phyloP scores from a whole-genome alignment of 2,329 filamentous ascomycete genomes.

The Trichophyton benhamiae region DNA sequence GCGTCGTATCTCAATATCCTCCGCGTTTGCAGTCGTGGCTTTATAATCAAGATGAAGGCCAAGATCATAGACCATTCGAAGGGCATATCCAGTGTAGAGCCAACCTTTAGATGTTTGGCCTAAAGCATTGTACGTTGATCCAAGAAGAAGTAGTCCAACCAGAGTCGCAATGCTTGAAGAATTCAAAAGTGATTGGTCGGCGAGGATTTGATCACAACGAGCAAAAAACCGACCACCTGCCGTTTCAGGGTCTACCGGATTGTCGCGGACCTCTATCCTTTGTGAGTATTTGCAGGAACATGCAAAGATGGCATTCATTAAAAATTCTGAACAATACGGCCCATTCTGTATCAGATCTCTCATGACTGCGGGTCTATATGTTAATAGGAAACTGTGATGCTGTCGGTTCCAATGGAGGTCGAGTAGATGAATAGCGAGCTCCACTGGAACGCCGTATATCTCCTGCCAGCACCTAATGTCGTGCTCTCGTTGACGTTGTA shows the following conservation, averaged over 20 bases:
- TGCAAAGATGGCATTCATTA: conserved; percentile 33
- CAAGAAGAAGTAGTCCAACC: conserved; percentile 23
- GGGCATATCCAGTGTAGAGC: conserved; percentile 31
- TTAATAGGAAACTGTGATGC: conserved; percentile 28
- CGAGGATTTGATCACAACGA: conserved; percentile 27
- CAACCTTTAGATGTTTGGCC: conserved; percentile 24
- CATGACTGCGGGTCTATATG: conserved; percentile 31
- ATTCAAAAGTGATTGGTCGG: conserved; percentile 24
- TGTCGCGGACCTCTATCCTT: conserved; percentile 23
- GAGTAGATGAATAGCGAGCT: conserved; percentile 28
- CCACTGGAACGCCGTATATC: conserved; percentile 15
- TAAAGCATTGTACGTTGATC: conserved; percentile 18
- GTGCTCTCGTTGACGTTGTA: conserved; percentile 16
- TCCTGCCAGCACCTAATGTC: conserved; percentile 11
- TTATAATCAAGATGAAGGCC: conserved; percentile 29
- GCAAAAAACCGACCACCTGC: conserved; percentile 29
- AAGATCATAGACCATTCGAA: conserved; percentile 33
- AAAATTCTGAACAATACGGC: conserved; percentile 27
- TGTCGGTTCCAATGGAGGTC: conserved; percentile 32
- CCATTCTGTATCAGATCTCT: conserved; percentile 25
- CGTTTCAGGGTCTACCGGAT: conserved; percentile 25
- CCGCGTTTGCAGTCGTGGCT: conserved; percentile 17
- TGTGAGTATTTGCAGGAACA: conserved; percentile 31
- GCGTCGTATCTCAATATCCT: conserved; percentile 21
- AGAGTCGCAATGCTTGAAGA: conserved; percentile 29